Evolutionary conservation across 2,329 filamentous ascomycete species (phyloP).

Genomic region (Hymenotorrendiella dingleyae): DNA sequence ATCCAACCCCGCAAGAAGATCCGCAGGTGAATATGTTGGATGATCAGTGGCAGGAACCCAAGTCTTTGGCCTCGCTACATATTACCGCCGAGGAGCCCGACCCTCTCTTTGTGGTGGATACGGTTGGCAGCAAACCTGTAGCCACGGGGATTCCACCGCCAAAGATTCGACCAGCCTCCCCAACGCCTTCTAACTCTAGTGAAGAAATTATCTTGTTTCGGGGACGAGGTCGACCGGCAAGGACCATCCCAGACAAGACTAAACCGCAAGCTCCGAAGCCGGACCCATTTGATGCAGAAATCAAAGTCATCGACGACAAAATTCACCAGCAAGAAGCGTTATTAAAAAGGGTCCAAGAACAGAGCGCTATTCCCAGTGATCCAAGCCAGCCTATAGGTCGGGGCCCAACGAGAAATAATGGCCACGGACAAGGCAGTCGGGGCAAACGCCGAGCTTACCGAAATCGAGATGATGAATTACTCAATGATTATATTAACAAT

Average conservation of each 20-base stretch:
- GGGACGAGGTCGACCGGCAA: slow-evolving; percentile 37
- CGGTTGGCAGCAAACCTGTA: slow-evolving; percentile 24
- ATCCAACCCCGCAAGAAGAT: slow-evolving; percentile 2
- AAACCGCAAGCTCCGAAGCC: not conserved
- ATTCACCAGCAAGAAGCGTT: slow-evolving; percentile 23
- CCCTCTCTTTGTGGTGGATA: slow-evolving; percentile 33
- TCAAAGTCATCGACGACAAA: slow-evolving; percentile 26
- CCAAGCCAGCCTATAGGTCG: no score
- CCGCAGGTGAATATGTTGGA: slow-evolving; percentile 1
- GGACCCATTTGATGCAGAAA: slow-evolving; percentile 22
- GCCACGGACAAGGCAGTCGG: not conserved
- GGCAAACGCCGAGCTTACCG: not conserved
- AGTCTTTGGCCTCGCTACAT: not conserved
- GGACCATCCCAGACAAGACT: slow-evolving; percentile 7
- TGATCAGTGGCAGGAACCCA: not conserved
- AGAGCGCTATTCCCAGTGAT: not conserved
- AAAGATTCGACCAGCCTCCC: slow-evolving; percentile 27
- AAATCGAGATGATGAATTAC: slow-evolving; percentile 13
- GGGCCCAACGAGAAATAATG: not conserved
- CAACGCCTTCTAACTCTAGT: slow-evolving; percentile 51
- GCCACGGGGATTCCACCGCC: slow-evolving; percentile 30
- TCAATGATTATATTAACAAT: slow-evolving; percentile 33
- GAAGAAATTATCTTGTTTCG: slow-evolving; percentile 69
- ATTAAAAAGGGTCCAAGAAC: slow-evolving; percentile 24
- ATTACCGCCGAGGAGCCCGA: slow-evolving; percentile 2